A percentile compares a stretch with the other conserved stretches of the same genome.
phyloP scores from a whole-genome alignment of 345 rosid species.

The Camelina hispida region DNA sequence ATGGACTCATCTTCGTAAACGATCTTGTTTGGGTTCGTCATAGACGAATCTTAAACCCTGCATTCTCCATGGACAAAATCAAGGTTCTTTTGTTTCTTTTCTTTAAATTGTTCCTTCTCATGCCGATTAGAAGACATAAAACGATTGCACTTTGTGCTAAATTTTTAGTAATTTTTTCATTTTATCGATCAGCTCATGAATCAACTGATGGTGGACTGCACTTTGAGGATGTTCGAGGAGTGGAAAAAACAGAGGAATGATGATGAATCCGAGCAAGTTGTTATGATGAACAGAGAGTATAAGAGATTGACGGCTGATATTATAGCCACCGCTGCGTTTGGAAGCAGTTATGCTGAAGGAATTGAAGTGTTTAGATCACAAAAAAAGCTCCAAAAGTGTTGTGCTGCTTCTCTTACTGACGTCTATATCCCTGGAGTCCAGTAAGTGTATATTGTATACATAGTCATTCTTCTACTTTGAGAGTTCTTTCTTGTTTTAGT shows the following conservation, averaged over 20 bases:
- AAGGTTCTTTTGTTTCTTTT: constrained; percentile 42
- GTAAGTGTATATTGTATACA: constrained; percentile 43
- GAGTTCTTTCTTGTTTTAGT: not conserved
- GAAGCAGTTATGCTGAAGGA: constrained; percentile 55
- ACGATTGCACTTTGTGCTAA: not conserved
- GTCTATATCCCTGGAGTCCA: constrained; percentile 53
- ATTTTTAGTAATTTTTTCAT: not conserved
- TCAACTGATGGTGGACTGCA: constrained; percentile 43
- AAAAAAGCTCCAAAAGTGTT: constrained; percentile 47
- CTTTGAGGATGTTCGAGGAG: constrained; percentile 39
- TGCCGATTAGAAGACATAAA: not conserved
- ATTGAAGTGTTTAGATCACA: constrained; percentile 52
- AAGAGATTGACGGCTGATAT: constrained; percentile 54
- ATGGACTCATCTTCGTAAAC: constrained; percentile 45
- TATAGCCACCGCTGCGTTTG: constrained; percentile 58
- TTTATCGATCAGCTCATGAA: constrained; percentile 42
- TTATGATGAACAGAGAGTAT: constrained; percentile 44
- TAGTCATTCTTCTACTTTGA: not conserved
- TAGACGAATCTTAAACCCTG: constrained; percentile 53
- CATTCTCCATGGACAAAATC: constrained; percentile 53
- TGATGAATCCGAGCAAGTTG: not conserved
- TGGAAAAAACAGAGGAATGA: constrained; percentile 45
- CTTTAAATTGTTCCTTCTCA: not conserved
- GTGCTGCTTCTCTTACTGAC: constrained; percentile 27
- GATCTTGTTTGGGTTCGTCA: constrained; percentile 54